phyloP scores from a whole-genome alignment of 768 basidiomycete genomes.

The Hemileccinum impolitum region DNA sequence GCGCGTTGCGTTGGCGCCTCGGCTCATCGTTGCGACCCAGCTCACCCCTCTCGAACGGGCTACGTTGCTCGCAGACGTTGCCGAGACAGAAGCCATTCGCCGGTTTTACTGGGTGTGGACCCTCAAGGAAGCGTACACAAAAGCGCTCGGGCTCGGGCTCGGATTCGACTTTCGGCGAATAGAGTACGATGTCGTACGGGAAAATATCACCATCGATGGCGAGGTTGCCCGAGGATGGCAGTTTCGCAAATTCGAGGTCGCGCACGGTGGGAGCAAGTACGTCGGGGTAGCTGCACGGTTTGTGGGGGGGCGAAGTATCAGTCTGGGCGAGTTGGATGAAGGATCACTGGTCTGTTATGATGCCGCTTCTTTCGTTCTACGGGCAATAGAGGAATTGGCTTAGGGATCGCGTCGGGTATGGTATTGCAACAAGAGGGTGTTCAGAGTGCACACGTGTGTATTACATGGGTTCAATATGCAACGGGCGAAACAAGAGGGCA shows the following conservation, averaged over 20 bases:
- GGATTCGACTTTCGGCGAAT: constrained; percentile 80
- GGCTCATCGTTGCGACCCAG: constrained; percentile 26
- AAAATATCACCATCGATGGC: constrained; percentile 59
- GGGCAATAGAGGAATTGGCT: constrained; percentile 41
- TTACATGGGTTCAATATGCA: constrained; percentile 27
- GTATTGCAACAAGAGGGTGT: constrained; percentile 1
- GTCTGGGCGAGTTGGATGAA: constrained; percentile 32
- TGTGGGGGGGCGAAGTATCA: constrained; percentile 39
- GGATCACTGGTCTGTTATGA: constrained; percentile 44
- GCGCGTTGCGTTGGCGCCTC: no score
- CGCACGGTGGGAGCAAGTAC: constrained; percentile 50
- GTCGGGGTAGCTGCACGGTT: constrained; percentile 66
- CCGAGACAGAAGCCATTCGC: constrained; percentile 50
- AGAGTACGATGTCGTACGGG: constrained; percentile 57
- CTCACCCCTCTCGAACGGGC: constrained; percentile 39
- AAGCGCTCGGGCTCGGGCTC: constrained; percentile 79
- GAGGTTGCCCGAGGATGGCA: constrained; percentile 57
- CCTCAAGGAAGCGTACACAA: constrained; percentile 88
- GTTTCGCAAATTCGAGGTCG: constrained; percentile 59
- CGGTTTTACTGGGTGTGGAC: constrained; percentile 86
- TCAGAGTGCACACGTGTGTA: background rate
- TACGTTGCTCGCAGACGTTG: constrained; percentile 34
- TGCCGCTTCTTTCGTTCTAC: constrained; percentile 47
- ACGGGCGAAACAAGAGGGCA: constrained; percentile 29
- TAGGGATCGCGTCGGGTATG: constrained; percentile 14